These are phyloP conservation scores for Puccinia hordei DNA, from an alignment of 1,284 basidiomycete species.

Conservation along the genomic window DNA sequence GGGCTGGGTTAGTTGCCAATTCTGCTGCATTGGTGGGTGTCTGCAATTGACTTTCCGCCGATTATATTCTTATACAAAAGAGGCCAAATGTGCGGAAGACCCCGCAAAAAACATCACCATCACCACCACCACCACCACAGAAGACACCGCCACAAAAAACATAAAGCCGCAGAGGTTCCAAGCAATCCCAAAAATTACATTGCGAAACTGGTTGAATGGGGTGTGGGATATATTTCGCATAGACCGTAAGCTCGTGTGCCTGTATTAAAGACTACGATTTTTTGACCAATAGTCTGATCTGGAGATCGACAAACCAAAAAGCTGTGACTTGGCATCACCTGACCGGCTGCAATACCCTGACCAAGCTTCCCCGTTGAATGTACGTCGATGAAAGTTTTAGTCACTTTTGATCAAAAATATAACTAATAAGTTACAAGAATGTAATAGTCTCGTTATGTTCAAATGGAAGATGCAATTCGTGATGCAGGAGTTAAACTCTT, in stretches of 20 bases:
- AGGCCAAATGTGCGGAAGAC: background rate
- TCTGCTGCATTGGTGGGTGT: no score
- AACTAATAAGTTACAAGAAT: background rate
- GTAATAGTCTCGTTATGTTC: constrained; percentile 24
- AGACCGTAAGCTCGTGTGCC: constrained; percentile 7
- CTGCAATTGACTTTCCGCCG: background rate
- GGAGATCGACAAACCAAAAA: background rate
- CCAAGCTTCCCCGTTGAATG: constrained; percentile 17
- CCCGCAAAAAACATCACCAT: no score
- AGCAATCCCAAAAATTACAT: background rate
- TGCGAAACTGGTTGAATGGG: constrained; percentile 23
- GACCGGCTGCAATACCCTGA: constrained; percentile 22
- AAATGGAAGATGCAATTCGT: constrained; percentile 38
- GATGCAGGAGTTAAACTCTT: constrained; percentile 23
- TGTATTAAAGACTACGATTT: background rate
- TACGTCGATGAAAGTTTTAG: background rate
- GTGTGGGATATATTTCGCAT: constrained; percentile 16
- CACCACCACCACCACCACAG: no score
- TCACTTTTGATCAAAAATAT: background rate
- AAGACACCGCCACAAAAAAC: background rate
- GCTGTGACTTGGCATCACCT: constrained; percentile 30
- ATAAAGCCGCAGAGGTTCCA: background rate
- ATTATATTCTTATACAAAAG: background rate
- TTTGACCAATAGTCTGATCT: background rate
- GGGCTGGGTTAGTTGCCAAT: constrained; percentile 18